Evolutionary conservation across 2,329 filamentous ascomycete genomes (phyloP), one percentile per base, ranked within the genome.

Genomic region (Phoma herbarum): DNA sequence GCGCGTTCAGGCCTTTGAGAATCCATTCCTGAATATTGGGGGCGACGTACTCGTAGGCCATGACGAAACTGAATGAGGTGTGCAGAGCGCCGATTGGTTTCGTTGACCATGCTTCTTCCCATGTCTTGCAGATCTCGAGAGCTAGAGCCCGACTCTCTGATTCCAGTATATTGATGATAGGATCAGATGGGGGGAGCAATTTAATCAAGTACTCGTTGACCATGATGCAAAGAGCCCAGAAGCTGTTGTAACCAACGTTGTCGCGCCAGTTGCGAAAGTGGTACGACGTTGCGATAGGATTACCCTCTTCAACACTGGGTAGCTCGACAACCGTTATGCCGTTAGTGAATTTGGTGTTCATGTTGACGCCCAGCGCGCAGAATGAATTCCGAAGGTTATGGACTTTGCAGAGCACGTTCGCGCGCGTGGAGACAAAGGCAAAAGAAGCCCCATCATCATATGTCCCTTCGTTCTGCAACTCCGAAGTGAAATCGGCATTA

Each of bases 61-160:
- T 66, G 5, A 76, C 70, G 37, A 74, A 74, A 53, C 72, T 73
- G 22, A 75, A 52, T 4, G 68, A 67, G 0, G 69, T 71, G 20
- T 75, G 72, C 10, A 73, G 71, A 3, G 73, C 70, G 18, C 72
- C 73, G 31, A 75, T 73, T 3, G 72, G 72, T 20, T 67, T 70
- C 14, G 63, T 71, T 26, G 65, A 63, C 72, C 71, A 75, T 2
- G 73, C 71, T 56, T 72, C 68, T 54, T 75, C 72, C 73, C 72
- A 75, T 11, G 70, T 74, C 57, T 74, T 74, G 61, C 72, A 75
- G 4, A 76, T 74, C 18, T 76, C 66, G 2, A 68, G 48, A 11
- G 71, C 70, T 14, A 73, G 33, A 20, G 58, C 62, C 9, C 66
- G 70, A 35, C 65, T 72, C 50, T 75, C 71, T 8, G 65, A 63